Evolutionary conservation across 139 green algal genomes (phyloP).

Genomic region (Closterium sp.): DNA sequence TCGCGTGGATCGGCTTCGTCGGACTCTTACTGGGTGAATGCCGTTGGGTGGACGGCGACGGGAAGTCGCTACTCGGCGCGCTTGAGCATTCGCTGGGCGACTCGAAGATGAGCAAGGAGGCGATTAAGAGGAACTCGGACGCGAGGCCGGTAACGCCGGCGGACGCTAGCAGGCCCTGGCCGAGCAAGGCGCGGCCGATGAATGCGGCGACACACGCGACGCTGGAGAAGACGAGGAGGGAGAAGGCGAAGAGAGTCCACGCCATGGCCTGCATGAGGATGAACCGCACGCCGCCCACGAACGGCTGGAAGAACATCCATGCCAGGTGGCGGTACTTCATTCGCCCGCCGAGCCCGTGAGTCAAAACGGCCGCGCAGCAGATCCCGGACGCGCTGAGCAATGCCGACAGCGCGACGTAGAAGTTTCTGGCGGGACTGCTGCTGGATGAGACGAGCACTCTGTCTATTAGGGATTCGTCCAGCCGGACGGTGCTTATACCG

Average conservation of each 20-base stretch:
- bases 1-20: neutral
- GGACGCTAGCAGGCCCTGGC: neutral
- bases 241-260: slow-evolving; percentile 40
- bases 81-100: neutral
- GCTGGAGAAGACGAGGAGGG: slow-evolving; percentile 17
- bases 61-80: neutral
- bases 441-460: neutral
- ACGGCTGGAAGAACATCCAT: slow-evolving; percentile 51
- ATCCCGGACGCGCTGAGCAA: neutral
- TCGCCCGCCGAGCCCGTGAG: neutral
- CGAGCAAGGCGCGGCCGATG: neutral
- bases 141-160: slow-evolving; percentile 2
- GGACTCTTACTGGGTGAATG: neutral
- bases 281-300: slow-evolving; percentile 35
- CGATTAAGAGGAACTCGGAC: slow-evolving; percentile 15
- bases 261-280: slow-evolving; percentile 43
- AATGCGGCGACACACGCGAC: neutral
- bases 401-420: neutral
- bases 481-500: neutral
- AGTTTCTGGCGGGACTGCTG: neutral
- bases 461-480: neutral
- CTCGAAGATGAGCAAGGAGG: neutral
- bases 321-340: neutral
- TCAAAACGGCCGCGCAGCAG: neutral
- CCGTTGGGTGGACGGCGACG: neutral